phyloP scores from a whole-genome alignment of 352 stramenopile species.

The Achlya hypogyna region DNA sequence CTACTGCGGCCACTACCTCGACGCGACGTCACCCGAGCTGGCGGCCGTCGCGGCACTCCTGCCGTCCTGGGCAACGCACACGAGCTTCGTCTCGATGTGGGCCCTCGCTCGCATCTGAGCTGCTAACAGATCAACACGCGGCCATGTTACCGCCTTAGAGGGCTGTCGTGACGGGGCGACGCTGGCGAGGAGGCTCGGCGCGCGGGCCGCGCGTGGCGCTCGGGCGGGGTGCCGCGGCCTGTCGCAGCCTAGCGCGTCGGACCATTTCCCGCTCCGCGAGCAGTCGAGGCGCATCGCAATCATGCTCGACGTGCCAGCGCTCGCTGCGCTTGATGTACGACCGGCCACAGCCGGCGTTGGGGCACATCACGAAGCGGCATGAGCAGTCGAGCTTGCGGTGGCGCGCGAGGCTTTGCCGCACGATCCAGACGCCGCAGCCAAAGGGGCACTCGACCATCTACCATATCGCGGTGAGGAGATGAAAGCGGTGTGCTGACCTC shows the following conservation, averaged over 20 bases:
- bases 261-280: not conserved
- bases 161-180: too few relatives aligned
- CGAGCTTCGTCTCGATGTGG: constrained; percentile 49
- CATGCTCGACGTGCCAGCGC: not conserved
- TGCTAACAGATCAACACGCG: not conserved
- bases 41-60: constrained; percentile 32
- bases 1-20: constrained; percentile 60
- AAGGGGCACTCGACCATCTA: constrained; percentile 17
- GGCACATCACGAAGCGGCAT: constrained; percentile 1
- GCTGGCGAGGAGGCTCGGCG: too few relatives aligned
- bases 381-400: constrained; percentile 9
- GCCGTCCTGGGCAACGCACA: constrained; percentile 39
- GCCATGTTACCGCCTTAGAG: too few relatives aligned
- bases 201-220: not conserved
- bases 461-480: not conserved
- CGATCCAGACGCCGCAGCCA: not conserved
- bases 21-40: constrained; percentile 40
- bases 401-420: not conserved
- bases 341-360: constrained; percentile 1
- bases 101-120: constrained; percentile 44
- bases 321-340: constrained; percentile 8
- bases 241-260: not conserved
- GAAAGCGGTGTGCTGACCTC: not conserved
- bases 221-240: not conserved
- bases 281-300: constrained; percentile 8